Base-by-base conservation (phyloP, 768 basidiomycete species). In the Neoboletus subvelutipes region DNA sequence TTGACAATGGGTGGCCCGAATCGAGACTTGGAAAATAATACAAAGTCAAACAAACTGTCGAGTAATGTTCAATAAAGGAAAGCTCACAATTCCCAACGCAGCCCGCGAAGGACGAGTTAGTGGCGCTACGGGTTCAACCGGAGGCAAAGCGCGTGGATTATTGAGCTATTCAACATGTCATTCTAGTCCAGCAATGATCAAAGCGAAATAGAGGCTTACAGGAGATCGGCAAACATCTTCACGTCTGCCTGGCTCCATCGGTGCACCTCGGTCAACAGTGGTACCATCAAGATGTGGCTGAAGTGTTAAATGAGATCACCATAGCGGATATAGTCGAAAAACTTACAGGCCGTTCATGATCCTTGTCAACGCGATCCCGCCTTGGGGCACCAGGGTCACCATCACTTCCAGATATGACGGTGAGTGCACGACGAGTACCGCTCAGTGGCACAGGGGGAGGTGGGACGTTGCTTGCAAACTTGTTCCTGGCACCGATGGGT, bases 1-100 rank as follows among this genome's bases (percentile, higher is more conserved):
- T 64, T 70, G 33, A 49, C 39, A 18, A 72, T 54, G 3, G 71
- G 71, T n/a, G 71, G 71, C 6, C 71, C 71, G 31, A 72, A 72
- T 10, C 71, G 71, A 37, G 72, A 72, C 72, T 72, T 33, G 9
- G 22, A 10, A 29, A 41, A 40, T n/a, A n/a, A 6, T 34, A 22
- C 17, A 60, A n/a, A 9, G 20, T 52, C 12, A 56, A 28, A 41
- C 18, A 18, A 36, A 34, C 13, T 1, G 34, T 31, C n/a, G 9
- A 15, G 5, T 37, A 11, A 18, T 18, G 6, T 2, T 10, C 13
- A 36, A 29, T 7, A 33, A 33, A 26, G 15, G 6, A 50, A 60
- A 10, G 18, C 65, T 63, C 36, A 64, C 63, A 5, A 41, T 57
- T n/a, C 68, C 62, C 29, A 66, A 7, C 1, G 56, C 50, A 20